Conservation (phyloP, 495 filamentous ascomycete species). For the Gamarada debralockiae region DNA sequence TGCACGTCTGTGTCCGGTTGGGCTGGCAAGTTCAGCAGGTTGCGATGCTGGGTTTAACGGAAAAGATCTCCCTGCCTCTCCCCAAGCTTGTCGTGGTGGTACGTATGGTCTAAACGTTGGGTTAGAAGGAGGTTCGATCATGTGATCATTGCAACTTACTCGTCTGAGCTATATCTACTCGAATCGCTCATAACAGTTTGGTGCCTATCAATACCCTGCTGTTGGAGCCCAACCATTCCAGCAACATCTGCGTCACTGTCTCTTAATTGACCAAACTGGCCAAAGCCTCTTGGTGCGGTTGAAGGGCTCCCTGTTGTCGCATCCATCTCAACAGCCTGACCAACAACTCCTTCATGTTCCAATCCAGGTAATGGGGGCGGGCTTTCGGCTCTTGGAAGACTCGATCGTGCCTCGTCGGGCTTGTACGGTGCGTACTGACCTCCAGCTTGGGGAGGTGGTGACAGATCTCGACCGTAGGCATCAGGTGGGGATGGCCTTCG, state of each 20-base stretch:
- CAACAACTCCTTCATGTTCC: constrained; percentile 44
- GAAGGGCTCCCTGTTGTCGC: constrained; percentile 49
- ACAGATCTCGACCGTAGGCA: constrained; percentile 10
- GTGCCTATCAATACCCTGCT: constrained; percentile 35
- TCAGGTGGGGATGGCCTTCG: constrained; percentile 10
- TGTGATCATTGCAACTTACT: constrained; percentile 50
- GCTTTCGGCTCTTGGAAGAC: constrained; percentile 51
- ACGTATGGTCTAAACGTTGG: constrained; percentile 63
- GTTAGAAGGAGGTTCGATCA: constrained; percentile 21
- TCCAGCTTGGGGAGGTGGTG: constrained; percentile 16
- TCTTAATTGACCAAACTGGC: constrained; percentile 47
- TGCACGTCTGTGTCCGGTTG: constrained; percentile 29
- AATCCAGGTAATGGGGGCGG: constrained; percentile 60
- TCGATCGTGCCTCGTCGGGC: constrained; percentile 29
- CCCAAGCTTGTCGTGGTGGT: constrained; percentile 60
- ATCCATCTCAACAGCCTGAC: constrained; percentile 87
- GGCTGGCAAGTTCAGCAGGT: constrained; percentile 28
- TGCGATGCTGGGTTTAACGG: constrained; percentile 26
- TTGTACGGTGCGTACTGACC: constrained; percentile 39
- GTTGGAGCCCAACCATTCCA: constrained; percentile 65
- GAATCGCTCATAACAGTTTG: constrained; percentile 51
- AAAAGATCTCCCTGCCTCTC: constrained; percentile 43
- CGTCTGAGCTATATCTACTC: constrained; percentile 67
- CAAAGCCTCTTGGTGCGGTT: constrained; percentile 35
- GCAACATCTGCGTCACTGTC: constrained; percentile 67